Percentiles rank a stretch among this genome's conserved stretches.
phyloP scores from a whole-genome alignment of 495 filamentous ascomycete species.

The Neurospora tetrasperma region DNA sequence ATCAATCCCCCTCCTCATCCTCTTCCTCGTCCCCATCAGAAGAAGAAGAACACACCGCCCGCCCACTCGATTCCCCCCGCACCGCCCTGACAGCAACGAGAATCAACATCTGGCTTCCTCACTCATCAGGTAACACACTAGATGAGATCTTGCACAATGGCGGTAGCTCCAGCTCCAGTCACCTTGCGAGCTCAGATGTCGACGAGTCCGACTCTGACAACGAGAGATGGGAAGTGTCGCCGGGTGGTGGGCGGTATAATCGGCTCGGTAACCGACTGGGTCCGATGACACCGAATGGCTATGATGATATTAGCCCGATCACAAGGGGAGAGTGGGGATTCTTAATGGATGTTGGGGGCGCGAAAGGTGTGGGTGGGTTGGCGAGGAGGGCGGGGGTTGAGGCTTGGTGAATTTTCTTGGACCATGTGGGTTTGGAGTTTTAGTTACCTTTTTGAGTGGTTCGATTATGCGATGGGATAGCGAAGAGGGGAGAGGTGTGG shows the following conservation, averaged over 20 bases:
- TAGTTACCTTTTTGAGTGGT: background rate
- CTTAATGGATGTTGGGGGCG: constrained; percentile 26
- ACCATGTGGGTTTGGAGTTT: background rate
- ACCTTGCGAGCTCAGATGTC: background rate
- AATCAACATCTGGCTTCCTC: constrained; percentile 6
- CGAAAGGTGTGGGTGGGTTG: constrained; percentile 14
- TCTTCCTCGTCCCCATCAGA: too few relatives aligned
- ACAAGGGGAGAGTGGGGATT: constrained; percentile 47
- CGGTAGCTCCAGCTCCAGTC: background rate
- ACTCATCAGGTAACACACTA: constrained; percentile 19
- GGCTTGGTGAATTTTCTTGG: background rate
- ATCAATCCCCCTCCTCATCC: background rate
- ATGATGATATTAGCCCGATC: constrained; percentile 44
- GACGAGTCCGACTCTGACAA: background rate
- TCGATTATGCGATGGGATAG: background rate
- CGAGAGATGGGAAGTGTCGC: background rate
- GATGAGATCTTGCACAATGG: constrained; percentile 20
- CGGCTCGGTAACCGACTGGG: constrained; percentile 15
- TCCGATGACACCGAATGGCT: constrained; percentile 42
- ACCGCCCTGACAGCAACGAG: constrained; percentile 4
- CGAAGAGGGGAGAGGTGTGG: background rate
- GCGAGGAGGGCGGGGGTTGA: constrained; percentile 28
- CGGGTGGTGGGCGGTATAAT: background rate
- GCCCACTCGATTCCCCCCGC: constrained; percentile 11
- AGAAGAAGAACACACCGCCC: constrained; percentile 23